A percentile compares a stretch with the other conserved stretches of the same genome.
These are phyloP conservation scores for Pelargonium myrrhifolium DNA, from an alignment of 441 rosid species.

Conservation along the genomic window DNA sequence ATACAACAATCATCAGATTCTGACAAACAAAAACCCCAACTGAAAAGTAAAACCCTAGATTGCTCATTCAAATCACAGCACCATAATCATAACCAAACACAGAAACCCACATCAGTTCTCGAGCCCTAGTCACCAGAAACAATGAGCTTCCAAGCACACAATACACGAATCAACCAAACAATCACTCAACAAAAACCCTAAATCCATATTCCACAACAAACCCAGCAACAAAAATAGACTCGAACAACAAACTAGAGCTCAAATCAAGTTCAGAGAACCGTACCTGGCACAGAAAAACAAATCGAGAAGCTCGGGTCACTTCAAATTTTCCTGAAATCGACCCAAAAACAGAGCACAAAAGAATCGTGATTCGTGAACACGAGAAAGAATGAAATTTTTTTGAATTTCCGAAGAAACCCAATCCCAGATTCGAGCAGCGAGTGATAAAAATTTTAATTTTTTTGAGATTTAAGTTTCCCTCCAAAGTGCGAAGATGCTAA, in stretches of 20 bases:
- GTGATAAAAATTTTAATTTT: neutral
- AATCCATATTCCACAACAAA: neutral
- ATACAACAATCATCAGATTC: neutral
- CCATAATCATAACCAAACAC: no score
- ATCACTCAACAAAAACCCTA: neutral
- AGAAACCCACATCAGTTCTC: no score
- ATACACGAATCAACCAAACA: neutral
- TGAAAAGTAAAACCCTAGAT: neutral
- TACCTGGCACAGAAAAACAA: slow-evolving; percentile 17
- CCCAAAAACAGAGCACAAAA: slow-evolving; percentile 1
- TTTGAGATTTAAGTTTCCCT: slow-evolving; percentile 36
- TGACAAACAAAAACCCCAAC: neutral
- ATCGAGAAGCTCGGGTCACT: slow-evolving; percentile 14
- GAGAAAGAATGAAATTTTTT: neutral
- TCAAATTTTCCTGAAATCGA: slow-evolving; percentile 10
- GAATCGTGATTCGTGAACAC: slow-evolving; percentile 10
- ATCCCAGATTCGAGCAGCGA: slow-evolving; percentile 3
- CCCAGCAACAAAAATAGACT: neutral
- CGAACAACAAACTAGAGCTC: slow-evolving; percentile 11
- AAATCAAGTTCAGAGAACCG: neutral
- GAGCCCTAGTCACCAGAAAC: no score
- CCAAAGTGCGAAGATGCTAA: slow-evolving; percentile 29
- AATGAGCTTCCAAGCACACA: neutral
- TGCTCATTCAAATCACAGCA: neutral
- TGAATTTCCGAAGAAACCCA: neutral